Percentiles rank a stretch among this genome's conserved stretches.
Conservation (phyloP, 306 rosid genomes). For the Cucurbita maxima region DNA sequence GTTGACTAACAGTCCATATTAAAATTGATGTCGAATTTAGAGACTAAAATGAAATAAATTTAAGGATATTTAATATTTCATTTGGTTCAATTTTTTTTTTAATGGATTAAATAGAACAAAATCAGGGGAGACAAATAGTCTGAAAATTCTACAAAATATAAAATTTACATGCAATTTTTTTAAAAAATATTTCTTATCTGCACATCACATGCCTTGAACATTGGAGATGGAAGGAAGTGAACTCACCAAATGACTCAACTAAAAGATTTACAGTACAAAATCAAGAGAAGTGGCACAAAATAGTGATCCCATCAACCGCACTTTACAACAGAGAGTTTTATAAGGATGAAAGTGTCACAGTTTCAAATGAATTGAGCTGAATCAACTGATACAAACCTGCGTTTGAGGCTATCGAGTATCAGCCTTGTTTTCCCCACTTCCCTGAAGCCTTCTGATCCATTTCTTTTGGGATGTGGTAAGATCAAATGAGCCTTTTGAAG, state of each 20-base stretch:
- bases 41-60: too few species aligned
- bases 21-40: too few species aligned
- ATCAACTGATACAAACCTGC: neutral
- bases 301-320: neutral
- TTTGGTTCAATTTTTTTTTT: too few species aligned
- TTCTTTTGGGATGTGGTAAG: constrained; percentile 51
- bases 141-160: neutral
- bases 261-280: neutral
- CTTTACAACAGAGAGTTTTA: neutral
- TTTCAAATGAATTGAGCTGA: neutral
- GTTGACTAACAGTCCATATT: too few species aligned
- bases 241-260: neutral
- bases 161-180: neutral
- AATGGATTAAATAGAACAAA: too few species aligned
- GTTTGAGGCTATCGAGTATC: neutral
- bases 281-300: neutral
- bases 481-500: constrained; percentile 12
- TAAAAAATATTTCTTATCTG: too few species aligned
- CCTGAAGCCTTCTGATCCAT: constrained; percentile 72
- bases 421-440: constrained; percentile 31
- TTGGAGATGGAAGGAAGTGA: neutral
- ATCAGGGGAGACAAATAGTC: neutral
- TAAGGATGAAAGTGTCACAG: neutral
- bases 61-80: too few species aligned
- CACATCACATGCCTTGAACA: too few species aligned